Evolutionary conservation across 805 yeast species (phyloP).

Genomic region (Huiozyma naganishii): DNA sequence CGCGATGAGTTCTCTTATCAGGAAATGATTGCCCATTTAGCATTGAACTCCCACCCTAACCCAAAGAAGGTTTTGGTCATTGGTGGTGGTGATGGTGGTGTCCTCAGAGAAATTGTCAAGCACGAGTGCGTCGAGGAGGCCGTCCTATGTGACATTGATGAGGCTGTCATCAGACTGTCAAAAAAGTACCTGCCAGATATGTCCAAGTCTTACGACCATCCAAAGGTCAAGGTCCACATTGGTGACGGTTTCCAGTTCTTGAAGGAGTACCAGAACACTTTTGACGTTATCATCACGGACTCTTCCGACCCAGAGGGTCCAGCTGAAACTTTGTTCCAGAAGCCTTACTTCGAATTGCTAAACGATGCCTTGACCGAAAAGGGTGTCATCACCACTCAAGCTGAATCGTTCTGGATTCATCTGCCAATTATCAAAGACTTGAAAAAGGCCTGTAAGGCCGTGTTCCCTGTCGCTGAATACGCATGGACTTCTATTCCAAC

Average conservation of each 20-base stretch:
- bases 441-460: slow-evolving; percentile 68
- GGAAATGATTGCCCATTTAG: slow-evolving; percentile 95
- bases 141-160: slow-evolving; percentile 89
- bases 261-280: slow-evolving; percentile 70
- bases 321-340: slow-evolving; percentile 86
- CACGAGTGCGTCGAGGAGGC: slow-evolving; percentile 82
- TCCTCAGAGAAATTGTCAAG: slow-evolving; percentile 85
- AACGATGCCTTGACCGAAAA: slow-evolving; percentile 80
- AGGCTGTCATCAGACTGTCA: slow-evolving; percentile 77
- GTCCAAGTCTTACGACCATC: slow-evolving; percentile 76
- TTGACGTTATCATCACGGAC: slow-evolving; percentile 93
- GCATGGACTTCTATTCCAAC: slow-evolving; percentile 92
- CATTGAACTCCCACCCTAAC: slow-evolving; percentile 84
- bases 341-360: slow-evolving; percentile 78
- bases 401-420: slow-evolving; percentile 91
- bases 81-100: slow-evolving; percentile 99
- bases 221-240: slow-evolving; percentile 81
- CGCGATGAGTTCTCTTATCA: slow-evolving; percentile 96
- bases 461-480: slow-evolving; percentile 87
- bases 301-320: slow-evolving; percentile 99
- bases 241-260: slow-evolving; percentile 98
- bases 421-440: slow-evolving; percentile 72
- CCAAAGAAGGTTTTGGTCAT: slow-evolving; percentile 90
- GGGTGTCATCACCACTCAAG: slow-evolving; percentile 90
- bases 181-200: slow-evolving; percentile 81